These are phyloP conservation scores for Microglena sp. DNA, from an alignment of 139 green algal genomes.

Conservation along the genomic window DNA sequence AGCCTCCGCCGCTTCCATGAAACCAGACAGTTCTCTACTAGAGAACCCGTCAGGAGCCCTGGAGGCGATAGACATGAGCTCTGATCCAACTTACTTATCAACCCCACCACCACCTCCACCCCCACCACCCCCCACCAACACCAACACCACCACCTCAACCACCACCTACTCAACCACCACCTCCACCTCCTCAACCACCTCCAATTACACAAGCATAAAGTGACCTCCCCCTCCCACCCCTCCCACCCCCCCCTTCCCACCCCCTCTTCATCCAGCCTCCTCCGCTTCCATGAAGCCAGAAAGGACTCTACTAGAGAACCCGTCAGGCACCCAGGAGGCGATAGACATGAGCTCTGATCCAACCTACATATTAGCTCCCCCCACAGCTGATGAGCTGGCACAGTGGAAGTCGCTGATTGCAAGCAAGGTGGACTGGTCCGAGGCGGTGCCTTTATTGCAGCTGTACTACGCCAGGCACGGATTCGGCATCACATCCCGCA, in stretches of 20 bases:
- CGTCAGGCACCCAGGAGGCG: background rate
- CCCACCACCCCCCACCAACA: no score
- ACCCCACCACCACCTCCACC: background rate
- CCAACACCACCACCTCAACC: no score
- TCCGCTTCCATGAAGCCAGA: slow-evolving; percentile 1
- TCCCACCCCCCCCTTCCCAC: background rate
- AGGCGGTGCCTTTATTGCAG: slow-evolving; percentile 26
- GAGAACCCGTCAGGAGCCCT: no score
- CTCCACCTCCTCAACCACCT: no score
- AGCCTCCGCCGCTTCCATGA: no score
- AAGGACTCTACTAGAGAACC: background rate
- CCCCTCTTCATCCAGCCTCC: background rate
- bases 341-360: background rate
- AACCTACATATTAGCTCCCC: slow-evolving; percentile 4
- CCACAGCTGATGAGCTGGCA: slow-evolving; percentile 16
- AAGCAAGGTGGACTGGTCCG: slow-evolving; percentile 26
- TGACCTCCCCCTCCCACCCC: background rate
- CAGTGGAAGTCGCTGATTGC: slow-evolving; percentile 28
- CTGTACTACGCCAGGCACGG: slow-evolving; percentile 40
- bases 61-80: background rate
- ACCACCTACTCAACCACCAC: no score
- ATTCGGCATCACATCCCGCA: slow-evolving; percentile 46
- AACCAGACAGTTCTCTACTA: no score
- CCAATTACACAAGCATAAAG: no score
- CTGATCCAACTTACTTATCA: slow-evolving; percentile 5